Evolutionary conservation across 495 filamentous ascomycete genomes (phyloP).

Genomic region (Penicillium parvum): DNA sequence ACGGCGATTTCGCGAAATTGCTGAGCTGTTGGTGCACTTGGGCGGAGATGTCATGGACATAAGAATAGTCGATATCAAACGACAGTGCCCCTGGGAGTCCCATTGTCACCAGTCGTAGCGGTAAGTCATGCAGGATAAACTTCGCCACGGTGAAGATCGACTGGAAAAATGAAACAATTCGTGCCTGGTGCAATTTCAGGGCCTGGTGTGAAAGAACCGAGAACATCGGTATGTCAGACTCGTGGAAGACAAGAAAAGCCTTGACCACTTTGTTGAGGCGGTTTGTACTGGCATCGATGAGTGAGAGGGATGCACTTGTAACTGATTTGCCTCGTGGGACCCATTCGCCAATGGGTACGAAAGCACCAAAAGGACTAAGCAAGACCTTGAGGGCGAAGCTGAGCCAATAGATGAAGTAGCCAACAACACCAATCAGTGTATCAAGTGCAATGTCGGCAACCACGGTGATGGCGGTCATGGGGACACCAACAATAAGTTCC

Average conservation of each 20-base stretch:
- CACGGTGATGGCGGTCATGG: conserved; percentile 63
- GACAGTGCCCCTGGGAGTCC: conserved; percentile 21
- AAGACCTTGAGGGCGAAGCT: conserved; percentile 42
- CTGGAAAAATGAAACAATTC: conserved; percentile 23
- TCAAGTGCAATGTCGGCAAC: conserved; percentile 69
- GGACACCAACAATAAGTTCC: conserved; percentile 60
- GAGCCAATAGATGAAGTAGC: conserved; percentile 51
- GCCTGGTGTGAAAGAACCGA: conserved; percentile 59
- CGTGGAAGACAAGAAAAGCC: conserved; percentile 42
- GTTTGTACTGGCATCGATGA: conserved; percentile 43
- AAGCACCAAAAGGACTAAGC: conserved; percentile 38
- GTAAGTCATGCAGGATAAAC: conserved; percentile 39
- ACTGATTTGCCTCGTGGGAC: conserved; percentile 35
- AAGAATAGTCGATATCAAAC: conserved; percentile 12
- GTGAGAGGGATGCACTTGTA: conserved; percentile 42
- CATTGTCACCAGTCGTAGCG: conserved; percentile 29
- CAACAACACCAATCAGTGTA: conserved; percentile 51
- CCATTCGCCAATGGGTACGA: conserved; percentile 41
- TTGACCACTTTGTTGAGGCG: conserved; percentile 42
- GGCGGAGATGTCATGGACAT: conserved; percentile 9
- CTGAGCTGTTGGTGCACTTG: conserved; percentile 20
- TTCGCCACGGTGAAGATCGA: conserved; percentile 20
- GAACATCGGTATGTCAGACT: conserved; percentile 57
- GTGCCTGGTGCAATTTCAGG: conserved; percentile 45
- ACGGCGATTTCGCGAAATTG: conserved; percentile 14